Evolutionary conservation across 768 basidiomycete genomes (phyloP), one percentile per base, ranked within the genome.

Genomic region (Filobasidium floriforme): DNA sequence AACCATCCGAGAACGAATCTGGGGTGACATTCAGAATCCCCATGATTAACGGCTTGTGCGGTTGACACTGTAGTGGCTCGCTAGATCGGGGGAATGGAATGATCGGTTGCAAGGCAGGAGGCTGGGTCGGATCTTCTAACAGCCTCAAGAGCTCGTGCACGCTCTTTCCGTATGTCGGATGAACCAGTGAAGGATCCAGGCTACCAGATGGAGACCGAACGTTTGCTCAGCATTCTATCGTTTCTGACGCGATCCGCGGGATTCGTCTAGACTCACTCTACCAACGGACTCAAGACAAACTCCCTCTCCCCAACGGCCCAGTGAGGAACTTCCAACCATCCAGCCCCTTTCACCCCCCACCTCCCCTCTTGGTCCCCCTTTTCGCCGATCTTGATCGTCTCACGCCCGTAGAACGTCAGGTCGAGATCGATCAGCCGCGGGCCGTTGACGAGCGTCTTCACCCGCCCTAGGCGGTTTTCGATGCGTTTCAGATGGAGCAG

Each of bases 1-100:
- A 82, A 11, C 92, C 92, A 68, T 97, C 92, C 0, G 93, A 97
- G 80, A 97, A 97, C 0, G 93, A 96, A 79, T 99, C 94, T 1
- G 94, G 93, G 0, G 94, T 97, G 7, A 84, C 84, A 75, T 98
- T 97, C 65, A 99, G 83, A 0, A 90, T 96, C 0, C 88, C 88
- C 94, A 98, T 97, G 65, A 97, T 75, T 64, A 84, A 83, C 0
- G 89, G 76, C n/a, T 69, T 67, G 11, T 67, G 10, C 3, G 69
- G 65, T 15, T 66, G 60, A 14, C 76, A 65, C 15, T 66, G 68
- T 14, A 72, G 55, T 1, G 71, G 73, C 29, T 9, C 59, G 14
- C 68, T 65, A 11, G 72, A 72, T 14, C 24, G 57, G 2, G 68
- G 67, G 71, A 69, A 73, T 14, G 73, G 72, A 60, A 77, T 71